Conservation (phyloP, 1,284 basidiomycete species). For the Boletus semigastroideus region DNA sequence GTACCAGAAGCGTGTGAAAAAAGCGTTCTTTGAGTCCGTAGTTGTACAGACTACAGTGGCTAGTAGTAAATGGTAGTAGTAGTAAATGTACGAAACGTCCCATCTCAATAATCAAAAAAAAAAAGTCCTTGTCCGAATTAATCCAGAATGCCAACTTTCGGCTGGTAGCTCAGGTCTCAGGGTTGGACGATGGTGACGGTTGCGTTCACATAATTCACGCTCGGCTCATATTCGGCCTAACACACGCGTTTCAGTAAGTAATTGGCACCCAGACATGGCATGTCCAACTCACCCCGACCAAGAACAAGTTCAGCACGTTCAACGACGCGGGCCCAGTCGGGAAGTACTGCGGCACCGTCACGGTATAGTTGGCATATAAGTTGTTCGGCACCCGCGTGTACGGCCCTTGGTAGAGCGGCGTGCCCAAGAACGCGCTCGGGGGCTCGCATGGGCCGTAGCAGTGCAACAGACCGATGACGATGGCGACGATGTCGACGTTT, state of each 20-base stretch:
- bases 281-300: conserved; percentile 28
- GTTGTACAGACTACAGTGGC: no score
- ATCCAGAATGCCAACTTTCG: not conserved
- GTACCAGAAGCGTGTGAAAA: no score
- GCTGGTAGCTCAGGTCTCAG: no score
- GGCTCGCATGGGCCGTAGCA: conserved; percentile 20
- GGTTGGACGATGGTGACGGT: conserved; percentile 15
- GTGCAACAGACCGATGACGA: conserved; percentile 25
- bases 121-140: not conserved
- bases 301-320: conserved; percentile 26
- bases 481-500: conserved; percentile 26
- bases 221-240: conserved; percentile 18
- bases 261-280: no score
- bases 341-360: conserved; percentile 19
- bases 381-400: conserved; percentile 4
- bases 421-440: conserved; percentile 18
- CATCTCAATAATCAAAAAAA: no score
- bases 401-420: conserved; percentile 24
- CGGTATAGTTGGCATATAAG: conserved; percentile 21
- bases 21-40: no score
- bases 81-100: no score
- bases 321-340: conserved; percentile 13
- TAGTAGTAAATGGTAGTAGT: no score
- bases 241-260: no score
- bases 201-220: conserved; percentile 24